Evolutionary conservation across 768 basidiomycete species (phyloP).

Genomic region (Aureoboletus auriporus): DNA sequence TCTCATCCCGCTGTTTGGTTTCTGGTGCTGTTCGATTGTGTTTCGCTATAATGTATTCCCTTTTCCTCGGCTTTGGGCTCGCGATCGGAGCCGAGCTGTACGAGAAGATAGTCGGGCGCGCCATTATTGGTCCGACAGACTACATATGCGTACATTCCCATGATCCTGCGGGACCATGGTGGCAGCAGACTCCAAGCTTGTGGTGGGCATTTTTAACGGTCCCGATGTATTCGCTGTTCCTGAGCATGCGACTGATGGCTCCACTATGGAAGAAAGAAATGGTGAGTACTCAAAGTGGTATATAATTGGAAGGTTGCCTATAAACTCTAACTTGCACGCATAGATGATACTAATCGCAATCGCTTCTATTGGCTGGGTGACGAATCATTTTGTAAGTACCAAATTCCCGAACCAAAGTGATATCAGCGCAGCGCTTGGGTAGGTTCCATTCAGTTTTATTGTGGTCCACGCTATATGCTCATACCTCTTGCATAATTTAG

Average conservation of each 20-base stretch:
- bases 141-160: slow-evolving; percentile 59
- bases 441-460: slow-evolving; percentile 11
- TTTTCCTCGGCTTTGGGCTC: slow-evolving; percentile 76
- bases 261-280: slow-evolving; percentile 55
- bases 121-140: slow-evolving; percentile 51
- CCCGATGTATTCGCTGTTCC: slow-evolving; percentile 61
- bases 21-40: slow-evolving; percentile 82
- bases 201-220: slow-evolving; percentile 76
- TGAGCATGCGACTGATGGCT: slow-evolving; percentile 64
- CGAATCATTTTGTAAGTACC: slow-evolving; percentile 60
- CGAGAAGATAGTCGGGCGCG: slow-evolving; percentile 46
- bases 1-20: slow-evolving; percentile 77
- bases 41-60: slow-evolving; percentile 76
- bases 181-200: slow-evolving; percentile 61
- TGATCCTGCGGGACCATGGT: slow-evolving; percentile 62
- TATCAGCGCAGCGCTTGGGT: slow-evolving; percentile 75
- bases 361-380: slow-evolving; percentile 70
- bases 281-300: slow-evolving; percentile 31
- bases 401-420: slow-evolving; percentile 68
- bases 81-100: slow-evolving; percentile 75
- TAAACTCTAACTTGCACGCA: not conserved
- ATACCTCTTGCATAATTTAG: slow-evolving; percentile 27
- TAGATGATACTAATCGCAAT: slow-evolving; percentile 54
- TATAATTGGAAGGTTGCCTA: not conserved
- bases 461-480: not conserved